Evolutionary conservation across 352 stramenopile species (phyloP).

Genomic region (Globisporangium cystogenes): DNA sequence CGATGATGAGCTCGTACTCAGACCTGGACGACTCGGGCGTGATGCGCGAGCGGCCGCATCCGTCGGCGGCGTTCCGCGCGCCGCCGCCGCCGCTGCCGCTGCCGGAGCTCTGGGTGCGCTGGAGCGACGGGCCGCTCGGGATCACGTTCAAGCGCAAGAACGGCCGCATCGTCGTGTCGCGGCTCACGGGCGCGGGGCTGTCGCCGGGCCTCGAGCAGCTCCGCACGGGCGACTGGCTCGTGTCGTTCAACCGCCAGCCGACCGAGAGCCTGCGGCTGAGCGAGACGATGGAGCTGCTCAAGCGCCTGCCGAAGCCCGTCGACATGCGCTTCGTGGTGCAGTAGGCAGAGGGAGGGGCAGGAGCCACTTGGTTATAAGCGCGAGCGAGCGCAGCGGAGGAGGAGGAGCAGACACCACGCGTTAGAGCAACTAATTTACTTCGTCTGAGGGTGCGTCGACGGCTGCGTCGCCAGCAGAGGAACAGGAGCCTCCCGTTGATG

Average conservation of each 20-base stretch:
- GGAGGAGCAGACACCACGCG: neutral
- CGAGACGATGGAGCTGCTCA: conserved; percentile 81
- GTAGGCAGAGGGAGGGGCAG: conserved; percentile 12
- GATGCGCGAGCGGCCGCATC: conserved; percentile 23
- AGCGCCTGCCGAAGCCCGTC: conserved; percentile 65
- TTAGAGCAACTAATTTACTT: conserved; percentile 4
- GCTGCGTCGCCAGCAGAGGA: no score
- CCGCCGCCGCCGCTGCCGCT: conserved; percentile 16
- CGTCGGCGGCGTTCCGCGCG: neutral
- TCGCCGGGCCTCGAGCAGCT: conserved; percentile 63
- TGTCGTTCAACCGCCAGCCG: conserved; percentile 67
- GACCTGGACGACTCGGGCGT: conserved; percentile 67
- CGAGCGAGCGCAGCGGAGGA: neutral
- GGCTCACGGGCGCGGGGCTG: conserved; percentile 63
- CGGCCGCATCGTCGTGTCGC: conserved; percentile 70
- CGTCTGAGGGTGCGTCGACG: neutral
- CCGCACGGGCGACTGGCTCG: conserved; percentile 62
- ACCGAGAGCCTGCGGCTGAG: conserved; percentile 54
- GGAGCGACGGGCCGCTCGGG: conserved; percentile 61
- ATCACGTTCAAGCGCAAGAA: conserved; percentile 82
- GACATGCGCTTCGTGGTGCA: conserved; percentile 79
- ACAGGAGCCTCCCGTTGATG: no score
- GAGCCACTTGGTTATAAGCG: neutral
- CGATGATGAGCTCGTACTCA: conserved; percentile 55
- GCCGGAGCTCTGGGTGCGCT: conserved; percentile 68